Base-by-base conservation (phyloP, 768 basidiomycete genomes). In the Boletus pseudo-olivaceus region DNA sequence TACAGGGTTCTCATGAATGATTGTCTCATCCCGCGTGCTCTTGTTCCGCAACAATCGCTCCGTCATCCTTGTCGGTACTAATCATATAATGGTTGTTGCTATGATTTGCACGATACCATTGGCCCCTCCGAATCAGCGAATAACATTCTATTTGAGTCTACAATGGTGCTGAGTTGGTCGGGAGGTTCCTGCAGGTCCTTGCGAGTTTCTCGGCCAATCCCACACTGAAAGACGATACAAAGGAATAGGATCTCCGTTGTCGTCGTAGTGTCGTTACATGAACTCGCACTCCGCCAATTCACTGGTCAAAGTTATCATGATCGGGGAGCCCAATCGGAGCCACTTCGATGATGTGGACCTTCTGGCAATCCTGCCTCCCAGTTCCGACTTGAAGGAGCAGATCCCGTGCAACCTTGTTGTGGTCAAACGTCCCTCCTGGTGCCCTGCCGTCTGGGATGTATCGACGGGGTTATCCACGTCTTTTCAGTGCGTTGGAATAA, bases 1-100 rank as follows among this genome's bases (percentile, higher is more conserved):
- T 19, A 79, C 82, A 7, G 73, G 72, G 42, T 80, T 82, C 63
- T 74, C 78, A 19, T 79, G 63, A 73, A 38, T 39, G 20, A 39
- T 46, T 19, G 51, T 48, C 53, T 46, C 50, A 30, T 23, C 38
- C 38, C 11, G 7, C 23, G 23, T 32, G 20, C 38, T 32, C n/a
- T 38, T 39, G 48, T 47, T 33, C 27, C 51, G n/a, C 37, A 34
- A 1, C 38, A 10, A 32, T 30, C 33, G n/a, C 19, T 41, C 35
- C 15, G n/a, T n/a, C n/a, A n/a, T n/a, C 33, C 26, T 8, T 27
- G 48, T 47, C 12, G 2, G 38, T 33, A 7, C 47, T 20, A 30
- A 9, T 23, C 15, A 49, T 35, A 40, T 38, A 19, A 19, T 17
- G 11, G 26, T 35, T 41, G 12, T 12, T 14, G 10, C 27, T 26